A percentile compares a stretch with the other conserved stretches of the same genome.
phyloP scores from a whole-genome alignment of 2,329 filamentous ascomycete species.

The Elsinoe fawcettii region DNA sequence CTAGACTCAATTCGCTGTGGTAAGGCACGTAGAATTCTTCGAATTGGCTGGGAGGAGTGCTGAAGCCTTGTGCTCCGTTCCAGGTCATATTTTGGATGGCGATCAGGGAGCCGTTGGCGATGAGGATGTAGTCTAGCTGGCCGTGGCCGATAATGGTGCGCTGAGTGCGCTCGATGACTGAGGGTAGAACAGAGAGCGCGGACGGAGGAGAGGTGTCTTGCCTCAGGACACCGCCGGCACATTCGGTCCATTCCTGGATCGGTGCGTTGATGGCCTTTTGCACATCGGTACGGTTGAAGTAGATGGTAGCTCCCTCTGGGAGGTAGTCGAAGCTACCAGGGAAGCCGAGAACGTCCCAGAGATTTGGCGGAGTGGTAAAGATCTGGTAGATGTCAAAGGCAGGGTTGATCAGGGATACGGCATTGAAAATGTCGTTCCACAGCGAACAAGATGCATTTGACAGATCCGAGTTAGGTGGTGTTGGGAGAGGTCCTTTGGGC shows the following conservation, averaged over 20 bases:
- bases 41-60: slow-evolving; percentile 42
- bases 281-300: slow-evolving; percentile 65
- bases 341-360: slow-evolving; percentile 63
- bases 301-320: slow-evolving; percentile 54
- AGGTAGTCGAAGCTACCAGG: slow-evolving; percentile 58
- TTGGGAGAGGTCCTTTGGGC: slow-evolving; percentile 53
- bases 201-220: slow-evolving; percentile 50
- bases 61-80: slow-evolving; percentile 64
- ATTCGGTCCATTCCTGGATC: slow-evolving; percentile 49
- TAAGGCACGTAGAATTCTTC: slow-evolving; percentile 64
- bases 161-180: slow-evolving; percentile 64
- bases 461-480: slow-evolving; percentile 39
- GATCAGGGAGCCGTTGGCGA: slow-evolving; percentile 61
- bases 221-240: slow-evolving; percentile 42
- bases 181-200: slow-evolving; percentile 53
- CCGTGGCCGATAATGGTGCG: slow-evolving; percentile 70
- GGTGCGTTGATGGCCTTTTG: slow-evolving; percentile 62
- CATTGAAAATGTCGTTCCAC: slow-evolving; percentile 45
- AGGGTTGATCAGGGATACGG: slow-evolving; percentile 55
- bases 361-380: slow-evolving; percentile 60
- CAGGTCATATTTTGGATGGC: slow-evolving; percentile 77
- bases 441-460: slow-evolving; percentile 43
- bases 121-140: slow-evolving; percentile 58
- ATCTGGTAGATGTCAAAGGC: slow-evolving; percentile 76
- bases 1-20: slow-evolving; percentile 41